These are phyloP conservation scores for Alternaria novae-zelandiae DNA, from an alignment of 2,329 filamentous ascomycete species.

Conservation along the genomic window DNA sequence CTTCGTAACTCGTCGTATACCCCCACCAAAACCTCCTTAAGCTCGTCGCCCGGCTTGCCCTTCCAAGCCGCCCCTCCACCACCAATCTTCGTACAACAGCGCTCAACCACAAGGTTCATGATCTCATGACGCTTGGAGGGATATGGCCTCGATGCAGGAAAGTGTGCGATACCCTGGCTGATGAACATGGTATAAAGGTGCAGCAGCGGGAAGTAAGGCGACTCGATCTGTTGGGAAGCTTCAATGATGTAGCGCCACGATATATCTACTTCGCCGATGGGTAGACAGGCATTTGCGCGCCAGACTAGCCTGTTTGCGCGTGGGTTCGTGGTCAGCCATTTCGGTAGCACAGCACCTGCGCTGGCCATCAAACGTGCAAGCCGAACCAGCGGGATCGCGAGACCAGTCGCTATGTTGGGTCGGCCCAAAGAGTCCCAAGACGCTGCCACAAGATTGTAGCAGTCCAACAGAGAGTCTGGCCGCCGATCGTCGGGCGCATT, in stretches of 20 bases:
- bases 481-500: not conserved
- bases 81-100: slow-evolving; percentile 35
- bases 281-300: slow-evolving; percentile 38
- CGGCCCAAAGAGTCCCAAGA: slow-evolving; percentile 37
- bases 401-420: slow-evolving; percentile 27
- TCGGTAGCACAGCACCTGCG: slow-evolving; percentile 26
- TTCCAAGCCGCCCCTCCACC: slow-evolving; percentile 14
- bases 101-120: slow-evolving; percentile 35
- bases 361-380: slow-evolving; percentile 38
- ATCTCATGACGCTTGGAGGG: slow-evolving; percentile 26
- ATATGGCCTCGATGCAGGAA: slow-evolving; percentile 8
- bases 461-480: slow-evolving; percentile 25
- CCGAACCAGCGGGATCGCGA: slow-evolving; percentile 38
- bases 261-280: slow-evolving; percentile 16
- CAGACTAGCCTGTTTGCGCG: slow-evolving; percentile 34
- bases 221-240: slow-evolving; percentile 18
- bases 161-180: slow-evolving; percentile 36
- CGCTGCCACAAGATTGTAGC: slow-evolving; percentile 30
- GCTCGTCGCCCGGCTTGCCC: slow-evolving; percentile 25
- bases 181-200: slow-evolving; percentile 42
- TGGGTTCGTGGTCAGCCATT: slow-evolving; percentile 30
- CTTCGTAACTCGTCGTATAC: slow-evolving; percentile 37
- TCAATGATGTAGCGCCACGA: slow-evolving; percentile 34
- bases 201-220: slow-evolving; percentile 31
- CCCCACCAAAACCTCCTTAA: slow-evolving; percentile 30